Conservation (phyloP, 148 eudicot species). For the Diospyros kaki region DNA sequence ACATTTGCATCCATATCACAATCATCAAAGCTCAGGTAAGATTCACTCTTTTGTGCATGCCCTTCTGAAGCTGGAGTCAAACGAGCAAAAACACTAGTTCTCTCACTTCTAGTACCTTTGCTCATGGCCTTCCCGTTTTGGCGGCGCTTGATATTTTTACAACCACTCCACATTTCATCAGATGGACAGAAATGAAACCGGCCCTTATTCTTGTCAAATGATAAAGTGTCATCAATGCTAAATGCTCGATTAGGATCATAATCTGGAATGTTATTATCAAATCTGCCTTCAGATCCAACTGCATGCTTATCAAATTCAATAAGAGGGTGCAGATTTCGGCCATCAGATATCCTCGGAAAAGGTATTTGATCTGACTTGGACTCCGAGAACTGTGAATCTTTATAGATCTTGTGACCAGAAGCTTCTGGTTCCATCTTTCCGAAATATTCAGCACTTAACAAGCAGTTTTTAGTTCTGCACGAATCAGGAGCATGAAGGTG, state of each 20-base stretch:
- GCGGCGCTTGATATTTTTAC: not conserved
- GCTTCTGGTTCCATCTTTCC: constrained; percentile 19
- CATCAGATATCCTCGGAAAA: constrained; percentile 12
- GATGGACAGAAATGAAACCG: not conserved
- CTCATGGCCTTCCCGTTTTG: not conserved
- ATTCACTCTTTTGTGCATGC: not conserved
- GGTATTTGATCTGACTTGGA: not conserved
- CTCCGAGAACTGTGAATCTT: not conserved
- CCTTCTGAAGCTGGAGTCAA: constrained; percentile 21
- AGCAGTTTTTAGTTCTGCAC: not conserved
- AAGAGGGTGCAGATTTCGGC: not conserved
- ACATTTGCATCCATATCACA: constrained; percentile 24
- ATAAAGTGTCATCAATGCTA: not conserved
- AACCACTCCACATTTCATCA: no score
- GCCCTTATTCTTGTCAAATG: not conserved
- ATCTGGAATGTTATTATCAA: not conserved
- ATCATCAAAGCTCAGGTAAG: not conserved
- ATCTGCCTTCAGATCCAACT: not conserved
- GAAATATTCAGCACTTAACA: constrained; percentile 8
- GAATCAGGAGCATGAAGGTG: not conserved
- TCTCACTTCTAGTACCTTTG: constrained; percentile 12
- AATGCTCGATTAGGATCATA: constrained; percentile 2
- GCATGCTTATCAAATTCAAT: not conserved
- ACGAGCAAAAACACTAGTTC: constrained; percentile 41
- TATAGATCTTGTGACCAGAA: not conserved